Percentiles rank a stretch among this genome's conserved stretches.
Conservation (phyloP, 2,329 filamentous ascomycete species). For the Arthrobotrys sinensis region DNA sequence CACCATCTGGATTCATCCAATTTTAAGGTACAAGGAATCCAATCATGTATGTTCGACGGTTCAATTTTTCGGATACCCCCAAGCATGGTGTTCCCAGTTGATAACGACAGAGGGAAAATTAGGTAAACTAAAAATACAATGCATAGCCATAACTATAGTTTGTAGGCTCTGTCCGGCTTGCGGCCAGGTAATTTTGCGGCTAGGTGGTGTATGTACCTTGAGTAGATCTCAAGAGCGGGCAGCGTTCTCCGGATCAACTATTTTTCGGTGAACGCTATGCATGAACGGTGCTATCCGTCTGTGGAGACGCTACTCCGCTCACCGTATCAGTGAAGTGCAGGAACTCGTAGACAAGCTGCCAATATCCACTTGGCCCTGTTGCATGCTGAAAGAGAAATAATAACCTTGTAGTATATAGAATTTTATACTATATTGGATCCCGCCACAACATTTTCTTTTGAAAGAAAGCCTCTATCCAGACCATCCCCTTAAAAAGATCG, state of each 20-base stretch:
- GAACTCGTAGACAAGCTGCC: conserved; percentile 24
- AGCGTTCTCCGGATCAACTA: conserved; percentile 44
- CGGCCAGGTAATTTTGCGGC: conserved; percentile 1
- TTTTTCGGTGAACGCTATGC: conserved; percentile 49
- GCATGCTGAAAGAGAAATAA: conserved; percentile 33
- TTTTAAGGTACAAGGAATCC: conserved; percentile 52
- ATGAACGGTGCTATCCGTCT: conserved; percentile 51
- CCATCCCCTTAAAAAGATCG: conserved; percentile 54
- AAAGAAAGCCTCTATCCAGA: conserved; percentile 42
- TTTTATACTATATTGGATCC: conserved; percentile 40
- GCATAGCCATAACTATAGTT: conserved; percentile 7
- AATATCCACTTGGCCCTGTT: conserved; percentile 28
- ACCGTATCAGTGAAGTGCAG: conserved; percentile 35
- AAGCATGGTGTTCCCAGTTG: conserved; percentile 31
- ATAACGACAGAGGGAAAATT: conserved; percentile 36
- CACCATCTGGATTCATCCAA: conserved; percentile 45
- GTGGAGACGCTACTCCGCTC: conserved; percentile 39
- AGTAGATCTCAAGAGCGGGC: conserved; percentile 39
- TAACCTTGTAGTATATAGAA: conserved; percentile 44
- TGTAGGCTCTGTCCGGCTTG: conserved; percentile 2
- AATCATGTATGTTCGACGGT: conserved; percentile 20
- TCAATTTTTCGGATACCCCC: conserved; percentile 38
- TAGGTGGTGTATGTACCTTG: conserved; percentile 44
- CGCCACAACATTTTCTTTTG: conserved; percentile 51
- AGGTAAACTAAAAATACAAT: conserved; percentile 45